Percentiles rank a stretch among this genome's conserved stretches.
These are phyloP conservation scores for Inga oerstediana DNA, from an alignment of 306 rosid species.

Conservation along the genomic window DNA sequence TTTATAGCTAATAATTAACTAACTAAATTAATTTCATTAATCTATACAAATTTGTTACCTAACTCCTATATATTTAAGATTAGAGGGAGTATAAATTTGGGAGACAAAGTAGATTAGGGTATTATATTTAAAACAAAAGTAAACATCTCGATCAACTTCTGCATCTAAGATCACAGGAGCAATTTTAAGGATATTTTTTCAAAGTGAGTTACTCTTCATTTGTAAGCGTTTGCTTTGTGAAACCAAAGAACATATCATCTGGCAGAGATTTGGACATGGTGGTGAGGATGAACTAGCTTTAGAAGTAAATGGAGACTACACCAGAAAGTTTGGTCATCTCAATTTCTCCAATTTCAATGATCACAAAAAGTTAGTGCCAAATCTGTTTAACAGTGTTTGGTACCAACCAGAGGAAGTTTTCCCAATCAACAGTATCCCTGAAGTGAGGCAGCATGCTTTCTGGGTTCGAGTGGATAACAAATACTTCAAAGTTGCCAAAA, in stretches of 20 bases:
- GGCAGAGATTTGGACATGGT: slow-evolving; percentile 64
- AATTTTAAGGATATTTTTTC: no score
- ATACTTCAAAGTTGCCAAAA: slow-evolving; percentile 25
- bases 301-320: slow-evolving; percentile 63
- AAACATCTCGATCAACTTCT: no score
- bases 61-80: no score
- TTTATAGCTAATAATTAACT: no score
- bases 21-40: no score
- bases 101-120: no score
- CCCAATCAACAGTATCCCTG: slow-evolving; percentile 64
- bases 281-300: slow-evolving; percentile 51
- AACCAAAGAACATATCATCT: background rate
- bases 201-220: no score
- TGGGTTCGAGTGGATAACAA: slow-evolving; percentile 63
- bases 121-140: no score
- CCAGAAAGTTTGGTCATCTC: slow-evolving; percentile 43
- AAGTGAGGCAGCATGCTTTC: slow-evolving; percentile 57
- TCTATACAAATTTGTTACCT: no score
- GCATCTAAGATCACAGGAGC: no score
- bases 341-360: slow-evolving; percentile 50
- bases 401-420: slow-evolving; percentile 74
- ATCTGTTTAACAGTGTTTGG: slow-evolving; percentile 70
- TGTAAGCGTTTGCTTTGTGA: no score
- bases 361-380: slow-evolving; percentile 36
- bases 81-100: no score